Percentiles rank a stretch among this genome's conserved stretches.
Evolutionary conservation across 495 filamentous ascomycete genomes (phyloP).

Genomic region (Umbilicaria muhlenbergii): DNA sequence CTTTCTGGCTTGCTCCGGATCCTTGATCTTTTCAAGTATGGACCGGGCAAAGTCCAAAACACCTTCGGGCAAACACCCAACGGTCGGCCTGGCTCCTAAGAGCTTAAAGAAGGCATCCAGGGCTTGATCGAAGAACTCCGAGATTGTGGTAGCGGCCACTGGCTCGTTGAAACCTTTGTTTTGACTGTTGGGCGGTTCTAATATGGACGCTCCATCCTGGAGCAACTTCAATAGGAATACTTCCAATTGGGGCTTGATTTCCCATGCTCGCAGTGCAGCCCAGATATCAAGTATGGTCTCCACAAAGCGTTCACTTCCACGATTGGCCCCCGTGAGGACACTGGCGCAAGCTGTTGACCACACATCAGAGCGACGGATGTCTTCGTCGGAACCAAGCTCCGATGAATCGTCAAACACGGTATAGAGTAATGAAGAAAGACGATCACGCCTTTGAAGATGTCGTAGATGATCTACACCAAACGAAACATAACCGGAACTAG

Average conservation of each 20-base stretch:
- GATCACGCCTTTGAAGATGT: constrained; percentile 79
- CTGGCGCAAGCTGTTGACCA: constrained; percentile 83
- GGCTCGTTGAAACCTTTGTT: constrained; percentile 41
- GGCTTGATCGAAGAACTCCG: constrained; percentile 80
- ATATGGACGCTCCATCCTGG: constrained; percentile 77
- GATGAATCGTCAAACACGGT: constrained; percentile 79
- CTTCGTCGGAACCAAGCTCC: constrained; percentile 60
- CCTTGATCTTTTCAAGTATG: constrained; percentile 61
- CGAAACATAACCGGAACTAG: constrained; percentile 8
- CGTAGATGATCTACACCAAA: constrained; percentile 42
- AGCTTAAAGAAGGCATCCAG: constrained; percentile 72
- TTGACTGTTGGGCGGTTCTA: constrained; percentile 60
- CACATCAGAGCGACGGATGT: constrained; percentile 55
- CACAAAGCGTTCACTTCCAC: constrained; percentile 47
- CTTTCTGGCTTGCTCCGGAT: constrained; percentile 27
- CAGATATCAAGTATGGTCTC: constrained; percentile 66
- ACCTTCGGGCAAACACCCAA: constrained; percentile 71
- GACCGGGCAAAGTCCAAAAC: constrained; percentile 69
- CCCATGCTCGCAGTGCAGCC: constrained; percentile 77
- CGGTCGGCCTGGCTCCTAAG: constrained; percentile 49
- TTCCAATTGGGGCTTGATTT: constrained; percentile 74
- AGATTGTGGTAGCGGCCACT: constrained; percentile 58
- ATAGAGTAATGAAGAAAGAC: constrained; percentile 71
- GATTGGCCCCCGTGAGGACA: constrained; percentile 39
- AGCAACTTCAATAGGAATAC: constrained; percentile 86